Evolutionary conservation across 108 stramenopile species (phyloP), one percentile per base, ranked within the genome.

Genomic region (Nitzschia sp.): DNA sequence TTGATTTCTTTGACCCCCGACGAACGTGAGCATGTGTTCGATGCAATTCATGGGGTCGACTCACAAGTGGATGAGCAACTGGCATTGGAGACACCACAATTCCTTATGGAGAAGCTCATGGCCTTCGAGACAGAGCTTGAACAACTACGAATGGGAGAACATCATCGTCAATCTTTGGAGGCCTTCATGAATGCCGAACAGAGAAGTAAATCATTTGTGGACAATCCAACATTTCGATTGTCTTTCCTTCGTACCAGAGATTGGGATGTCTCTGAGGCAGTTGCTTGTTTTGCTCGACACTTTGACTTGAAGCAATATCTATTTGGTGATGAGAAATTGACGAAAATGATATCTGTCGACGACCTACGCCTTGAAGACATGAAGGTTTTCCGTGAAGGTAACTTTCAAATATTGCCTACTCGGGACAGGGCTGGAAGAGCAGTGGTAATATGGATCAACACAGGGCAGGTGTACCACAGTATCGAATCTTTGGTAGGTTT

Each of bases 261-360:
- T 34, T 34, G 29, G 29, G 62, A 63, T 63, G 20, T 24, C 11
- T 6, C 6, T 6, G 26, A 39, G 20, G 51, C 70, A 10, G 50
- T 50, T 0, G 37, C 38, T 0, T 38, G 60, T 7, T 41, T 70
- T 5, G 11, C 61, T 9, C 29, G 59, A 3, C 61, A 39, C 43
- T 72, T 63, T 56, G 71, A 72, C 11, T 51, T 29, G 14, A 72
- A 72, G 41, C 21, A 43, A 14, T 22, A 72, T 21, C 24, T 72
- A 10, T 72, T 72, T 57, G 71, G 71, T 0, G 10, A 22, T 10
- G 42, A 72, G 10, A 51, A 34, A 25, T 41, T 64, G 26, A 56
- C 40, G 12, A 54, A 40, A 19, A 17, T 51, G 10, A 46, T 64
- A 37, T 56, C 62, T 17, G 12, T 65, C 0, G 22, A 64, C n/a